Conservation (phyloP, 1,139 yeast species). For the Torulaspora globosa region DNA sequence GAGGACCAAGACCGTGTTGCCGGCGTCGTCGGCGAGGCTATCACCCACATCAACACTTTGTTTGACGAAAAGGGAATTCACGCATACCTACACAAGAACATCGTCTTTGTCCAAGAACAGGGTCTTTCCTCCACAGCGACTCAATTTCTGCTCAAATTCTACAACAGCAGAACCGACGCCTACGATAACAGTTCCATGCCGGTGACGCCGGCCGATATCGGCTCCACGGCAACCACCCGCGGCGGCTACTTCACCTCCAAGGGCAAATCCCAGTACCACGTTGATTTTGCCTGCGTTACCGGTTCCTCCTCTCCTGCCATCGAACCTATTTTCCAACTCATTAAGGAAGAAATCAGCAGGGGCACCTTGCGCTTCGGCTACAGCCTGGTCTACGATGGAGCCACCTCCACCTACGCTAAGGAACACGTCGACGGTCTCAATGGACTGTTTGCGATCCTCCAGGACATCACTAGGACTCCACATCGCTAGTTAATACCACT, state of each 20-base stretch:
- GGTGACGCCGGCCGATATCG: slow-evolving; percentile 14
- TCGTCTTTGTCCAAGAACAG: slow-evolving; percentile 61
- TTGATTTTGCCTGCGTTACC: slow-evolving; percentile 46
- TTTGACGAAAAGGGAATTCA: slow-evolving; percentile 65
- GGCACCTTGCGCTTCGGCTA: slow-evolving; percentile 44
- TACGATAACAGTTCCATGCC: slow-evolving; percentile 10
- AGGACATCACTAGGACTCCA: slow-evolving; percentile 16
- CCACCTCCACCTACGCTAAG: slow-evolving; percentile 57
- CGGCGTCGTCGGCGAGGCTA: slow-evolving; percentile 75
- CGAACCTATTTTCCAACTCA: slow-evolving; percentile 64
- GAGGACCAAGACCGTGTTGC: slow-evolving; percentile 67
- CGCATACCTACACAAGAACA: slow-evolving; percentile 67
- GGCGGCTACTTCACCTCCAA: slow-evolving; percentile 15
- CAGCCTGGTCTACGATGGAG: slow-evolving; percentile 61
- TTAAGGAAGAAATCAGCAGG: slow-evolving; percentile 43
- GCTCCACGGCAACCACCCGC: slow-evolving; percentile 7
- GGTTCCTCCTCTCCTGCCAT: slow-evolving; percentile 70
- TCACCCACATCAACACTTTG: slow-evolving; percentile 77
- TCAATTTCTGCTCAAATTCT: slow-evolving; percentile 40
- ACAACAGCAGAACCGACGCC: slow-evolving; percentile 22
- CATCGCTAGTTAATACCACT: slow-evolving; percentile 1
- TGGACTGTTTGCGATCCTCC: slow-evolving; percentile 57
- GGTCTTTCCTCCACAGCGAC: slow-evolving; percentile 53
- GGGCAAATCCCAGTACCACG: slow-evolving; percentile 22
- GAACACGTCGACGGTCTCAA: slow-evolving; percentile 74